Percentiles rank a stretch among this genome's conserved stretches.
Evolutionary conservation across 2,329 filamentous ascomycete genomes (phyloP).

Genomic region (Fonsecaea pedrosoi): DNA sequence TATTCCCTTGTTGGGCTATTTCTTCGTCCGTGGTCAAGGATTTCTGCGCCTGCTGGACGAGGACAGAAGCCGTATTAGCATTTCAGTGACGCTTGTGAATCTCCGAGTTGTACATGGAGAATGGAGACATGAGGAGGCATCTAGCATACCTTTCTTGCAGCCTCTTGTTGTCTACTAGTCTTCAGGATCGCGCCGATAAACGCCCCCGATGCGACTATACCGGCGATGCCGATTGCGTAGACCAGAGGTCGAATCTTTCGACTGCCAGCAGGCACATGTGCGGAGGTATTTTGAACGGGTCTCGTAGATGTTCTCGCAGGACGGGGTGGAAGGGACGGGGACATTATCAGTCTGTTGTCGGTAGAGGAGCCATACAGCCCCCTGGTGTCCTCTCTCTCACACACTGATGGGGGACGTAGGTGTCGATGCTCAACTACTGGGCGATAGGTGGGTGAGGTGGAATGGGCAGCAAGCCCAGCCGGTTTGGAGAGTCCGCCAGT

Average conservation of each 20-base stretch:
- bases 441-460: background rate
- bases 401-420: background rate
- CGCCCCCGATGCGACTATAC: conserved; percentile 33
- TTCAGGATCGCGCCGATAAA: conserved; percentile 34
- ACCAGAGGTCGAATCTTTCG: conserved; percentile 30
- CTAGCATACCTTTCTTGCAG: conserved; percentile 18
- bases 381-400: background rate
- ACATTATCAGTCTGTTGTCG: conserved; percentile 11
- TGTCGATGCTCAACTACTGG: background rate
- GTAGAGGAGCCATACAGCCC: conserved; percentile 10
- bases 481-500: background rate
- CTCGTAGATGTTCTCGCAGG: background rate
- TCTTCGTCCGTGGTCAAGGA: background rate
- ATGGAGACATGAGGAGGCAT: background rate
- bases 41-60: conserved; percentile 6
- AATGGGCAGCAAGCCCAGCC: background rate
- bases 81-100: background rate
- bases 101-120: background rate
- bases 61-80: background rate
- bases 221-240: conserved; percentile 33
- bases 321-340: conserved; percentile 11
- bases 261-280: background rate
- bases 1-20: background rate
- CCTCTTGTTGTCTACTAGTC: conserved; percentile 24
- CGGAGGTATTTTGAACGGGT: background rate